These are phyloP conservation scores for Blastocystis sp. DNA, from an alignment of 352 stramenopile genomes.

Conservation along the genomic window DNA sequence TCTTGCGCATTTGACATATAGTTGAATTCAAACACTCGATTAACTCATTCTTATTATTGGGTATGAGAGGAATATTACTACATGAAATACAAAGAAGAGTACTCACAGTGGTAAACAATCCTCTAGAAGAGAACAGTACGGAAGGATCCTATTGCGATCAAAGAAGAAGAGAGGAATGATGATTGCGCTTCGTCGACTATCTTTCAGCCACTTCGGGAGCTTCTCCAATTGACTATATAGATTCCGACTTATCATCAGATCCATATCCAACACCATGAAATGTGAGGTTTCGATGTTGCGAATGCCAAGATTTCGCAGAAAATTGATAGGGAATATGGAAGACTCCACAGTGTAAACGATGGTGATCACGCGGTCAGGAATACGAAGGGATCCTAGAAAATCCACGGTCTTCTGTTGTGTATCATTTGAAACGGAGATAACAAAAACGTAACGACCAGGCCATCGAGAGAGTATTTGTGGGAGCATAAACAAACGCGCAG, in stretches of 20 bases:
- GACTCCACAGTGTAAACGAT: constrained; percentile 21
- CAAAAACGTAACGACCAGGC: background rate
- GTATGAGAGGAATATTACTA: background rate
- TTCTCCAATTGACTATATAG: background rate
- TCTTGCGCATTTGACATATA: background rate
- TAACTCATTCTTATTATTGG: constrained; percentile 7
- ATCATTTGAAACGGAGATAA: background rate
- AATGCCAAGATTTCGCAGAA: constrained; percentile 12
- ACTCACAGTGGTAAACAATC: background rate
- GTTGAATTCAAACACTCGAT: background rate
- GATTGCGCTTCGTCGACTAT: background rate
- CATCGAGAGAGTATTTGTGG: constrained; percentile 17
- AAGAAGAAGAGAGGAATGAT: constrained; percentile 11
- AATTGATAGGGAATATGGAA: constrained; percentile 32
- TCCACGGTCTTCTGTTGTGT: background rate
- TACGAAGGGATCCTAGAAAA: background rate
- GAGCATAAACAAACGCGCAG: background rate
- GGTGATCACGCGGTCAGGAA: background rate
- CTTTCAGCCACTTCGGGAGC: background rate
- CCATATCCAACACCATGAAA: constrained; percentile 43
- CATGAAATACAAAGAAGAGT: background rate
- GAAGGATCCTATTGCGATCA: background rate
- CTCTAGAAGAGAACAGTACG: background rate
- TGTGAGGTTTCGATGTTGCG: constrained; percentile 8
- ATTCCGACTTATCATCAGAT: constrained; percentile 2